Base-by-base conservation (phyloP, 805 yeast genomes). In the Starmerella geochares region DNA sequence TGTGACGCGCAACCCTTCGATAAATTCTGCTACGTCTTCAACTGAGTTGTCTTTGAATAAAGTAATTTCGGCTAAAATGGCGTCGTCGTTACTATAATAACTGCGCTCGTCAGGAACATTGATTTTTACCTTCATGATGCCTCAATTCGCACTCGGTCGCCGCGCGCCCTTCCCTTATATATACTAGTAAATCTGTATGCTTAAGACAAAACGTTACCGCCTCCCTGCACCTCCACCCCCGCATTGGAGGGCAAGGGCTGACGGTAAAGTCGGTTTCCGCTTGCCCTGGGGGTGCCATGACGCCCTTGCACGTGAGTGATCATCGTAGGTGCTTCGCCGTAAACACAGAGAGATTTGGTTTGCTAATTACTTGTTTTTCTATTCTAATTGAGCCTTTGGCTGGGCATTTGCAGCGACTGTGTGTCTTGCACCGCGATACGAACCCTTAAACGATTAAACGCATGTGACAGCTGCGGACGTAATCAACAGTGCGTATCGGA, bases 31-130 rank as follows among this genome's bases (percentile, higher is more conserved):
- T 25, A 32, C 25, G 10, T 31, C 45, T 2, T 47, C 23, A 14
- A 41, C 55, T 6, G 38, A 32, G 14, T 19, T 13, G n/a, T 21
- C 19, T 4, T 49, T 29, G 14, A 40, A 27, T 7, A 54, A 19
- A 2, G 23, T 28, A 4, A 54, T 23, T 11, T 52, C 48, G 14
- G 39, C 50, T 9, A 47, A 8, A 29, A 54, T 6, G 3, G 13
- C 11, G 14, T 54, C 57, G 14, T 43, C 52, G 24, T 43, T 52
- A 14, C 52, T 52, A 43, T 49, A 52, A n/a, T 17, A 17, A 17
- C 9, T 40, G 8, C 32, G 44, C 24, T 25, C 44, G 33, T 27
- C 33, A 3, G 21, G n/a, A 14, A 40, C 16, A 4, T 7, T 7
- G 24, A 27, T 28, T 16, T 16, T 25, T 23, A 40, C 44, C n/a